These are phyloP conservation scores for Lathyrus tuberosus DNA, from an alignment of 306 rosid species.

Conservation along the genomic window DNA sequence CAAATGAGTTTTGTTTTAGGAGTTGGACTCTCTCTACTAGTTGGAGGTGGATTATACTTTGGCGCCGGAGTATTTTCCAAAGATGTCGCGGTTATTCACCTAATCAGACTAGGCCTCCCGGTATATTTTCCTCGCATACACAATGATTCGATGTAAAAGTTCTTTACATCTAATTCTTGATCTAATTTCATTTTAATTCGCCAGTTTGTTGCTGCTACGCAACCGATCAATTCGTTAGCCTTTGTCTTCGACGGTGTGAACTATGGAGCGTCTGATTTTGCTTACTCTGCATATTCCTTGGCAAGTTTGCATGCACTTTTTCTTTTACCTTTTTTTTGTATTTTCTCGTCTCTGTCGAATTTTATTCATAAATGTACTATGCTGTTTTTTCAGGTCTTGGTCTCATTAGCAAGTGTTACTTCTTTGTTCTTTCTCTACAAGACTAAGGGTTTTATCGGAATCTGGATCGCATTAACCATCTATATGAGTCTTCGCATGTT, in stretches of 20 bases:
- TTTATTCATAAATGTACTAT: background rate
- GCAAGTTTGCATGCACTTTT: conserved; percentile 44
- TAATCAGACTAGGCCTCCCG: conserved; percentile 77
- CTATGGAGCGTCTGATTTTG: conserved; percentile 97
- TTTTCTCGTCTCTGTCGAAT: background rate
- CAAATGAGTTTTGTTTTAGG: conserved; percentile 89
- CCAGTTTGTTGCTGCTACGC: conserved; percentile 97
- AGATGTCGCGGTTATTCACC: conserved; percentile 67
- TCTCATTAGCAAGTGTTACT: conserved; percentile 67
- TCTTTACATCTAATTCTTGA: background rate
- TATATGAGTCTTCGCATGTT: conserved; percentile 85
- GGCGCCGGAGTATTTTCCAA: conserved; percentile 82
- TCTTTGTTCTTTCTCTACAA: conserved; percentile 64
- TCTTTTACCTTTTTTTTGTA: background rate
- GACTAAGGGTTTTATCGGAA: conserved; percentile 76
- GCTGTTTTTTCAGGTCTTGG: conserved; percentile 59
- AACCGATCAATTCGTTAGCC: conserved; percentile 86
- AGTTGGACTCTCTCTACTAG: conserved; percentile 65
- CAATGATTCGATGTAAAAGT: background rate
- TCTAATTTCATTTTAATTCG: conserved; percentile 20
- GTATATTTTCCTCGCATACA: conserved; percentile 44
- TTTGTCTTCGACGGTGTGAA: conserved; percentile 95
- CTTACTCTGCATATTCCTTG: conserved; percentile 86
- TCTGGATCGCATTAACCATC: conserved; percentile 89
- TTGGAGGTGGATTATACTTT: conserved; percentile 74